These are phyloP conservation scores for Rhizopus arrhizus DNA, from an alignment of 371 early-diverging fungal species.

Conservation along the genomic window DNA sequence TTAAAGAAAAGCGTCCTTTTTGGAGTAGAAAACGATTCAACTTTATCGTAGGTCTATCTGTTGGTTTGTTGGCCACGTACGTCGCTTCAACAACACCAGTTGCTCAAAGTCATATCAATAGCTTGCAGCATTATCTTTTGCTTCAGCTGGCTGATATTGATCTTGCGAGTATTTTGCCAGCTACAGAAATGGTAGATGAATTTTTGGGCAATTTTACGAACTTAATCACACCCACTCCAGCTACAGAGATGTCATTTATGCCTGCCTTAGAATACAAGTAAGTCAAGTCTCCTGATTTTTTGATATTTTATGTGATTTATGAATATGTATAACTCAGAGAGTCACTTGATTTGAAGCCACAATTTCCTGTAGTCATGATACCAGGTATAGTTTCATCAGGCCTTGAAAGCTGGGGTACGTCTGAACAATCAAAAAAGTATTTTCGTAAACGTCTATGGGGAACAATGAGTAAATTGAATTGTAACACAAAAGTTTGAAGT, in stretches of 20 bases:
- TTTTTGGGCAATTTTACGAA: conserved; percentile 65
- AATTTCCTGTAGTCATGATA: conserved; percentile 82
- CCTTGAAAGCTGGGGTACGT: conserved; percentile 89
- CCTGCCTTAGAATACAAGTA: conserved; percentile 52
- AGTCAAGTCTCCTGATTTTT: background rate
- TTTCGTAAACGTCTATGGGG: conserved; percentile 96
- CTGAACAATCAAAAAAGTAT: conserved; percentile 73
- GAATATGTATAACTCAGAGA: conserved; percentile 14
- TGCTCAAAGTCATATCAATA: conserved; percentile 41
- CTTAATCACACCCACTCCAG: conserved; percentile 54
- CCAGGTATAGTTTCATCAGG: conserved; percentile 92
- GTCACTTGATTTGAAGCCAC: conserved; percentile 43
- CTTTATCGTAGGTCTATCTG: conserved; percentile 40
- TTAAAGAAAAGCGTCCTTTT: conserved; percentile 16
- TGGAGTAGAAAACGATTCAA: conserved; percentile 45
- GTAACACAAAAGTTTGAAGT: conserved; percentile 4
- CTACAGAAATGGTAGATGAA: conserved; percentile 70
- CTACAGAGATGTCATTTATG: conserved; percentile 52
- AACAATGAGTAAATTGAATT: conserved; percentile 54
- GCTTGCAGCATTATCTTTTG: conserved; percentile 43
- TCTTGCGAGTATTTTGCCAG: conserved; percentile 63
- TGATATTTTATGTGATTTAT: background rate
- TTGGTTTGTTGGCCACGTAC: conserved; percentile 32
- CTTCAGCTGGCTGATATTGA: conserved; percentile 64
- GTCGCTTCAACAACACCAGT: conserved; percentile 42